Evolutionary conservation across 1,284 basidiomycete species (phyloP).

Genomic region (Malassezia restricta): DNA sequence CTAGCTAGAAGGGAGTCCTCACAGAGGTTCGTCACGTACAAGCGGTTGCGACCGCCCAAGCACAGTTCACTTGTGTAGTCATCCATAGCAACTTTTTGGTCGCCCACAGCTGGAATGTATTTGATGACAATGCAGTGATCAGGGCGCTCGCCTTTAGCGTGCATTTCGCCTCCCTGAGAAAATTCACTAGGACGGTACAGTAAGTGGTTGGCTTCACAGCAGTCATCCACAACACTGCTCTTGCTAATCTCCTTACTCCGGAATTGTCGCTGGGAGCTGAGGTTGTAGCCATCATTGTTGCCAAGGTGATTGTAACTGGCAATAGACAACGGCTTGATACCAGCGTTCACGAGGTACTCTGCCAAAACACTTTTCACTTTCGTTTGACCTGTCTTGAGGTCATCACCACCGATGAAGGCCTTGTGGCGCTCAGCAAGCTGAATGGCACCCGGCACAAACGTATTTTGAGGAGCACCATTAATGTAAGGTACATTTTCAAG

Average conservation of each 20-base stretch:
- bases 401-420: constrained; percentile 93
- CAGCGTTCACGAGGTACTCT: constrained; percentile 96
- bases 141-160: constrained; percentile 75
- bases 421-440: constrained; percentile 76
- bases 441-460: constrained; percentile 90
- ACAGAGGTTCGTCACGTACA: constrained; percentile 28
- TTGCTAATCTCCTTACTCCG: constrained; percentile 81
- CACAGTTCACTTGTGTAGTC: constrained; percentile 86
- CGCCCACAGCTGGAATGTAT: constrained; percentile 68
- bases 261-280: constrained; percentile 83
- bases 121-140: constrained; percentile 78
- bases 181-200: constrained; percentile 65
- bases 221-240: constrained; percentile 80
- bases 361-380: constrained; percentile 70
- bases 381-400: constrained; percentile 64
- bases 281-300: constrained; percentile 91
- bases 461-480: constrained; percentile 98
- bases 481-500: constrained; percentile 90
- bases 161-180: constrained; percentile 48
- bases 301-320: constrained; percentile 97
- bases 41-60: constrained; percentile 52
- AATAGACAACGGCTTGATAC: constrained; percentile 94
- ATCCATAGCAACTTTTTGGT: constrained; percentile 76
- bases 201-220: constrained; percentile 60
- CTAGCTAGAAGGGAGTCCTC: constrained; percentile 90